phyloP scores from a whole-genome alignment of 2,329 filamentous ascomycete species.

The Curvularia verruculosa region DNA sequence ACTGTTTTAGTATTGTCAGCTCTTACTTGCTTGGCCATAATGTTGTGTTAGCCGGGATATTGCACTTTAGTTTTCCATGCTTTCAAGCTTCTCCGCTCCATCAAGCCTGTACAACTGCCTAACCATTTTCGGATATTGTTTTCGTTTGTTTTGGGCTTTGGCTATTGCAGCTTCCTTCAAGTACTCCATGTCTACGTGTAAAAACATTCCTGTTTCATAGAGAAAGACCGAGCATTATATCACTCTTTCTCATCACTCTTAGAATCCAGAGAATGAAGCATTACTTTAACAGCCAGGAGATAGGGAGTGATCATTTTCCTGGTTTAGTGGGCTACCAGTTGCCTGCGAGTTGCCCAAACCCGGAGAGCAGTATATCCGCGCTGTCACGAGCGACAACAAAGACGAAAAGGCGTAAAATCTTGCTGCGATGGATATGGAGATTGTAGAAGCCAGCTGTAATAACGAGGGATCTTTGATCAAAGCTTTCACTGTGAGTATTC shows the following conservation, averaged over 20 bases:
- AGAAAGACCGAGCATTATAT: not conserved
- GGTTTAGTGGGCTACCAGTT: slow-evolving; percentile 40
- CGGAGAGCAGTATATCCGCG: slow-evolving; percentile 57
- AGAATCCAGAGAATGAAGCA: not conserved
- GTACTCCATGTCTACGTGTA: not conserved
- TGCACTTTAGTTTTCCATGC: too few relatives aligned
- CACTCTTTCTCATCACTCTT: not conserved
- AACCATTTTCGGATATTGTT: too few relatives aligned
- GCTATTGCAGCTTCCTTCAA: too few relatives aligned
- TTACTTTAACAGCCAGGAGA: slow-evolving; percentile 32
- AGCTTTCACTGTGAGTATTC: slow-evolving; percentile 15
- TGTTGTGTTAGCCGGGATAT: too few relatives aligned
- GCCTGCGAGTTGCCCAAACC: slow-evolving; percentile 48
- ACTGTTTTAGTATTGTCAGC: too few relatives aligned
- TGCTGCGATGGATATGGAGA: slow-evolving; percentile 45
- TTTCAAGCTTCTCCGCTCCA: too few relatives aligned
- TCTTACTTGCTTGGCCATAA: too few relatives aligned
- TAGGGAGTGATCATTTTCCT: slow-evolving; percentile 35
- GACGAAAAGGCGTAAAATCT: slow-evolving; percentile 28
- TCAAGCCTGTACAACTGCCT: too few relatives aligned
- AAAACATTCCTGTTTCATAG: not conserved
- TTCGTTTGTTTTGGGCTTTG: too few relatives aligned
- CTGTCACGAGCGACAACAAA: slow-evolving; percentile 52
- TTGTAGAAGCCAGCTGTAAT: slow-evolving; percentile 34
- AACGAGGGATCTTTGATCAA: slow-evolving; percentile 16